phyloP scores from a whole-genome alignment of 768 basidiomycete species.

The Russula compacta region DNA sequence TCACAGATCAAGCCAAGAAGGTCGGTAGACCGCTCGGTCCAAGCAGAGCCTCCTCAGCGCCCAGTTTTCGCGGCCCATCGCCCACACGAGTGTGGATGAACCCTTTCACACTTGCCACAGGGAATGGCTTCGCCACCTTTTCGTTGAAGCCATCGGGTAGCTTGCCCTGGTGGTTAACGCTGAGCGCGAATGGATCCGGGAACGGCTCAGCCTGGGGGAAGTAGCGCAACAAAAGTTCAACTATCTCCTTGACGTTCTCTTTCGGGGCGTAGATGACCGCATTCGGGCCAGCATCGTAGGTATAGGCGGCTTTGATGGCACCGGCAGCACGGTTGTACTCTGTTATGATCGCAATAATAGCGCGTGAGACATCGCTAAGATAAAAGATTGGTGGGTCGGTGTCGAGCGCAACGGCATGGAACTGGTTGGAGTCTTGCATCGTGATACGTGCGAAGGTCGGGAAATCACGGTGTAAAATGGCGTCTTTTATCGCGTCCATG shows the following conservation, averaged over 20 bases:
- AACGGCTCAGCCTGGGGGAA: conserved; percentile 81
- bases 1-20: conserved; percentile 29
- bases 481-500: conserved; percentile 73
- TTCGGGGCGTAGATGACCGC: conserved; percentile 90
- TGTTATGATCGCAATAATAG: conserved; percentile 85
- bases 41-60: conserved; percentile 54
- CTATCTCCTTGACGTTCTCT: conserved; percentile 68
- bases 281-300: conserved; percentile 98
- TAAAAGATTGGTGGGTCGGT: conserved; percentile 98
- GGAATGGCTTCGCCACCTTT: conserved; percentile 64
- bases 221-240: conserved; percentile 65
- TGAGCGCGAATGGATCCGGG: conserved; percentile 62
- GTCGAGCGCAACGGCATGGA: conserved; percentile 96
- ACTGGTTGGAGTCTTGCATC: conserved; percentile 97
- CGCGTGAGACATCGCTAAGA: conserved; percentile 93
- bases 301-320: conserved; percentile 84
- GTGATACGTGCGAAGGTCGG: conserved; percentile 84
- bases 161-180: conserved; percentile 36
- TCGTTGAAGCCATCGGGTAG: conserved; percentile 68
- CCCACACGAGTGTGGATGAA: conserved; percentile 92
- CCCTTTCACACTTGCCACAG: conserved; percentile 71
- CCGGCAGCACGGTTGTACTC: conserved; percentile 84
- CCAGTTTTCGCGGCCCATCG: conserved; percentile 76
- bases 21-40: conserved; percentile 62
- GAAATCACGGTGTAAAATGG: conserved; percentile 77